Base-by-base conservation (phyloP, 2,329 filamentous ascomycete genomes). In the Aureobasidium sp. region DNA sequence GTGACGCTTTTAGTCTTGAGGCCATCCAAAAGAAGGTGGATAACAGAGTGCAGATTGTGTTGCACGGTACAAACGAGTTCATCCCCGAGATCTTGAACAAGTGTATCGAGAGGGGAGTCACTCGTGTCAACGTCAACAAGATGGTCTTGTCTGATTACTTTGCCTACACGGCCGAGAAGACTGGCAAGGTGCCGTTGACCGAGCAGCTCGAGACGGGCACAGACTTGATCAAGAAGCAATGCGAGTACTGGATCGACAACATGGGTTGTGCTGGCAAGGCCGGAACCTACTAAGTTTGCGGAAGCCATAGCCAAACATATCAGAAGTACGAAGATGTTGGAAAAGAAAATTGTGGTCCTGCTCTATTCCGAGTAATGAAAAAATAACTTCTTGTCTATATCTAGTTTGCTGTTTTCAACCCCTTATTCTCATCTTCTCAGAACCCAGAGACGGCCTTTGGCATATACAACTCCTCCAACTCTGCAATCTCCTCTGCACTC, bases 381-480 rank as follows among this genome's bases (percentile, higher is more conserved):
- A 48, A 2, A 48, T 25, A 25, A 2, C 15, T 48, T 15, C 31
- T 31, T 31, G 20, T 37, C 44, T 29, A 15, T 47, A 12, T 52
- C 11, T 39, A 27, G 8, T 39, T 5, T 25, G 14, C 27, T 5
- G 22, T 27, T 17, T 4, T 31, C n/a, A 5, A 29, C 27, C 29
- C 34, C 45, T 20, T 31, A 12, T 39, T 8, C 34, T 5, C 2
- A 14, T 3, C 11, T 5, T 6, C 20, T 17, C 39, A 61, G 36
- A 49, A 64, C 2, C 79, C 78, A 12, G 69, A 55, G 25, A 82
- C 74, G 27, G 72, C 67, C 76, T 84, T 82, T 2, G 82, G 81
- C 66, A 80, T 64, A 71, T 87, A 88, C 20, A 81, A 76, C 70
- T 85, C 84, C 71, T 88, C 85, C 5, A 88, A 72, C 67, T 84